phyloP scores from a whole-genome alignment of 805 yeast species.

The Candida verbasci region DNA sequence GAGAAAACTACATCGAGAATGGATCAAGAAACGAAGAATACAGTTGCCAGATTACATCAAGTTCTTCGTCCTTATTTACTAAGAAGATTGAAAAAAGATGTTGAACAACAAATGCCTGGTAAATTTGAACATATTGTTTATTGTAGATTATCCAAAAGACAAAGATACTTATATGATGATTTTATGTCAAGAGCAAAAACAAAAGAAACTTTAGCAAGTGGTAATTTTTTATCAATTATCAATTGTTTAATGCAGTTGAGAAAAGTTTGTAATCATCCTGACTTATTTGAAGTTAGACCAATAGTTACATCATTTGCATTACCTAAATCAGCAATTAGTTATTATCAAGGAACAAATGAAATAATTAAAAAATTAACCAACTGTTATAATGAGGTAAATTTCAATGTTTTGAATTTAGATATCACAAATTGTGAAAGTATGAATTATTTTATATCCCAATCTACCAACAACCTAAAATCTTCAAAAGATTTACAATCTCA shows the following conservation, averaged over 20 bases:
- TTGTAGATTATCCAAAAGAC: constrained; percentile 90
- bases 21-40: constrained; percentile 74
- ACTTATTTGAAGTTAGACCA: constrained; percentile 92
- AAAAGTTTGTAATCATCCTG: no score
- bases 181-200: constrained; percentile 97
- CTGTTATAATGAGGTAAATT: constrained; percentile 31
- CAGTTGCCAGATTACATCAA: constrained; percentile 86
- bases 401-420: constrained; percentile 57
- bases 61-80: constrained; percentile 88
- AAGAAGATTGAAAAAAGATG: constrained; percentile 91
- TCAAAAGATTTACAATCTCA: constrained; percentile 41
- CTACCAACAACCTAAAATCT: constrained; percentile 44
- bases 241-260: constrained; percentile 98
- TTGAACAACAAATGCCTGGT: constrained; percentile 98
- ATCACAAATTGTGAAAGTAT: constrained; percentile 44
- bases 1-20: constrained; percentile 36
- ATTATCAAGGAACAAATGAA: constrained; percentile 40
- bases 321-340: constrained; percentile 55
- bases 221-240: constrained; percentile 90
- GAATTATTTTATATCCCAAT: constrained; percentile 44
- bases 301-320: constrained; percentile 85
- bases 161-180: constrained; percentile 87
- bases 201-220: constrained; percentile 86
- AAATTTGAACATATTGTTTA: constrained; percentile 93
- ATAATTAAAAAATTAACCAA: constrained; percentile 12